Evolutionary conservation across 1,284 basidiomycete species (phyloP).

Genomic region (Heterobasidion parviporum): DNA sequence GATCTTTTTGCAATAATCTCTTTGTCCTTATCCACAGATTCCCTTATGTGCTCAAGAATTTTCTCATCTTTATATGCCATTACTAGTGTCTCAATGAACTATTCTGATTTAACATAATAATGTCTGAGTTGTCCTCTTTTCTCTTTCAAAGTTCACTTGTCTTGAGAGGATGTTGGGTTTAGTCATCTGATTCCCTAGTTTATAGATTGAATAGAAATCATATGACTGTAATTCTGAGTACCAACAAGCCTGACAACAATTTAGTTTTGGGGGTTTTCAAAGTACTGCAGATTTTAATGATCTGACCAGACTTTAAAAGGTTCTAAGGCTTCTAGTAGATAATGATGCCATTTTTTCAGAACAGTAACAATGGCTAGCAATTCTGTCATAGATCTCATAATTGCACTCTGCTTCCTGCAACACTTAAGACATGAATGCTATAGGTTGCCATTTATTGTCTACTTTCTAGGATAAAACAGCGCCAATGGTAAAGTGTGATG

Average conservation of each 20-base stretch:
- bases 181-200: not conserved
- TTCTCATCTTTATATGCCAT: too few relatives aligned
- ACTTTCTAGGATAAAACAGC: too few relatives aligned
- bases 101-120: not conserved
- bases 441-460: not conserved
- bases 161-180: not conserved
- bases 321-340: constrained; percentile 8
- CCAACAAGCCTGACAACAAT: constrained; percentile 13
- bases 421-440: not conserved
- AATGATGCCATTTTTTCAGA: constrained; percentile 17
- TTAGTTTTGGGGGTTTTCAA: constrained; percentile 12
- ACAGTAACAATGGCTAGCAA: constrained; percentile 20
- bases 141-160: not conserved
- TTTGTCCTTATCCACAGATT: too few relatives aligned
- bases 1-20: too few relatives aligned
- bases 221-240: not conserved
- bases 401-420: constrained; percentile 10
- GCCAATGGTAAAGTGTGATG: too few relatives aligned
- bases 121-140: not conserved
- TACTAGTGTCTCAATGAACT: too few relatives aligned
- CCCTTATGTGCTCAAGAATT: too few relatives aligned
- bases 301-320: constrained; percentile 16
- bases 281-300: constrained; percentile 20
- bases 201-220: not conserved
- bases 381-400: constrained; percentile 26